Conservation (phyloP, 129 eudicot species). For the Helianthus tuberosus region DNA sequence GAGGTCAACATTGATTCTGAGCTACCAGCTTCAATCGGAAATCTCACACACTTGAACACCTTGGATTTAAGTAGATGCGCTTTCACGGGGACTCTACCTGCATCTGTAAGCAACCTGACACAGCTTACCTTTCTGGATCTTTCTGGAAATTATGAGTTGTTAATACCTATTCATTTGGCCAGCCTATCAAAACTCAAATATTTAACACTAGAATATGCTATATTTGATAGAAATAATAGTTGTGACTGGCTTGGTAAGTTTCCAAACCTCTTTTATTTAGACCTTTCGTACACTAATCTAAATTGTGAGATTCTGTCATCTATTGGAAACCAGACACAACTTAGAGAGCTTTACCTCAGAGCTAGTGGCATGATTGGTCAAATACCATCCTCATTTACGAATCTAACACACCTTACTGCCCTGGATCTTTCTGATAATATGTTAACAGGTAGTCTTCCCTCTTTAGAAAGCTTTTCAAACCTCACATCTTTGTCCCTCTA, state of each 20-base stretch:
- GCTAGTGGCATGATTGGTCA: too few species aligned
- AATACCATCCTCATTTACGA: too few species aligned
- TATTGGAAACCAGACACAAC: neutral
- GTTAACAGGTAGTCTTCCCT: constrained; percentile 19
- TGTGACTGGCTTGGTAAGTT: too few species aligned
- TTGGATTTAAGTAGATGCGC: constrained; percentile 1
- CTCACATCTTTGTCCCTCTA: neutral
- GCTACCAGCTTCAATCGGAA: constrained; percentile 38
- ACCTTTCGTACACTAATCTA: neutral
- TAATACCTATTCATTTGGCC: too few species aligned
- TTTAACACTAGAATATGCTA: too few species aligned
- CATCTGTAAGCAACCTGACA: constrained; percentile 35
- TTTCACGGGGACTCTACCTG: constrained; percentile 36
- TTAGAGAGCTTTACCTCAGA: neutral
- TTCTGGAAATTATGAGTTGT: neutral
- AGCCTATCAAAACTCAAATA: too few species aligned
- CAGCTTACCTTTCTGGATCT: constrained; percentile 22
- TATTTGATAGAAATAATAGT: too few species aligned
- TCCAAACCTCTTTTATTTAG: neutral
- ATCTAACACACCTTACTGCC: too few species aligned
- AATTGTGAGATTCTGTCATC: neutral
- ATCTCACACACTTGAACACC: constrained; percentile 17
- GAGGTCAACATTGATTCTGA: too few species aligned
- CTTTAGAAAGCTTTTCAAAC: constrained; percentile 25
- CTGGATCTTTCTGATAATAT: neutral